Evolutionary conservation across 371 early-diverging fungal species (phyloP).

Genomic region (Rhizopus stolonifer): DNA sequence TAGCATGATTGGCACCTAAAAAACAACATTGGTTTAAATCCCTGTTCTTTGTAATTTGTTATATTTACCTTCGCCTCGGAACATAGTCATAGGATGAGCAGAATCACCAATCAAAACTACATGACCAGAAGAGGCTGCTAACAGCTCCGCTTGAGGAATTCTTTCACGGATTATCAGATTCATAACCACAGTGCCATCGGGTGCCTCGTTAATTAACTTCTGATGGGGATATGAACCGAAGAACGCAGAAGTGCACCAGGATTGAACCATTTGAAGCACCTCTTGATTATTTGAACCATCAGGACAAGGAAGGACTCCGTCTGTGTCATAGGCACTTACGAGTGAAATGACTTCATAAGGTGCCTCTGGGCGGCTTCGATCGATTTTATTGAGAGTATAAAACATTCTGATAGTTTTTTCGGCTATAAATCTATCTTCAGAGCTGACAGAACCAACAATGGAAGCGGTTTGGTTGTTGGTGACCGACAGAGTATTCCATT

Average conservation of each 20-base stretch:
- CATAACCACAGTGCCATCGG: background rate
- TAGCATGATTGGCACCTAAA: slow-evolving; percentile 42
- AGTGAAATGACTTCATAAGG: slow-evolving; percentile 4
- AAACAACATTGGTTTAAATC: background rate
- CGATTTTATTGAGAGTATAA: slow-evolving; percentile 5
- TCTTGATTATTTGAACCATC: background rate
- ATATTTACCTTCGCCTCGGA: slow-evolving; percentile 19
- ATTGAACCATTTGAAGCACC: background rate
- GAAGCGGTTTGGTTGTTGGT: background rate
- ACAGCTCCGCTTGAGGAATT: background rate
- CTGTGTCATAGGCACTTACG: background rate
- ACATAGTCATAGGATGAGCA: slow-evolving; percentile 25
- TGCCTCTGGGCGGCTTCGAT: slow-evolving; percentile 3
- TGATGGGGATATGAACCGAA: background rate
- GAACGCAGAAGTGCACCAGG: slow-evolving; percentile 3
- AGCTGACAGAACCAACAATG: background rate
- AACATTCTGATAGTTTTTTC: slow-evolving; percentile 10
- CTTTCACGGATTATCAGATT: slow-evolving; percentile 13
- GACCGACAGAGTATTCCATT: slow-evolving; percentile 1
- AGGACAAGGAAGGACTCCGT: background rate
- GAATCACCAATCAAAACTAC: slow-evolving; percentile 17
- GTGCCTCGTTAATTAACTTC: background rate
- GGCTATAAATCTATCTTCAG: background rate
- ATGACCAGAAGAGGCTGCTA: background rate
- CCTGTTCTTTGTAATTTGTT: background rate